Conservation (phyloP, 352 stramenopile genomes). For the Globisporangium heterothallicum region DNA sequence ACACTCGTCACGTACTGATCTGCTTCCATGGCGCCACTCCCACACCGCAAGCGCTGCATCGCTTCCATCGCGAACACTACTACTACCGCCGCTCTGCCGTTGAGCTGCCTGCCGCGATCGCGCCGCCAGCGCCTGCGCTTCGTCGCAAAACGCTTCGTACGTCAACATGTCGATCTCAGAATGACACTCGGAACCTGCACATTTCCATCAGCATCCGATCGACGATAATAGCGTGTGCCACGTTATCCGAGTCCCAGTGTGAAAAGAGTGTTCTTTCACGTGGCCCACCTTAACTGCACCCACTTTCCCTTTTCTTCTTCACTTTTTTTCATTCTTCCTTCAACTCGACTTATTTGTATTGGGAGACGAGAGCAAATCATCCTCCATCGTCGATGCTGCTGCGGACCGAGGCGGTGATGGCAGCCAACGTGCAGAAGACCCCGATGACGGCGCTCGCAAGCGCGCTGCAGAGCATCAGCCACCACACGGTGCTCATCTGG, state of each 20-base stretch:
- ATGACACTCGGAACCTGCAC: not conserved
- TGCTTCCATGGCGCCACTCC: constrained; percentile 53
- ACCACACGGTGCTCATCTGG: constrained; percentile 48
- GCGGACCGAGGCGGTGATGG: constrained; percentile 6
- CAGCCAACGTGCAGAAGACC: constrained; percentile 4
- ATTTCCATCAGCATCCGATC: too few relatives aligned
- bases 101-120: constrained; percentile 27
- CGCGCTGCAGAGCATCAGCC: constrained; percentile 17
- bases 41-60: constrained; percentile 23
- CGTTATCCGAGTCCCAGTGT: not conserved
- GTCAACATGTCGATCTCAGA: constrained; percentile 18
- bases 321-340: not conserved
- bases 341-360: too few relatives aligned
- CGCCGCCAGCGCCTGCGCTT: constrained; percentile 37
- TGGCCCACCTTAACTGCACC: constrained; percentile 3
- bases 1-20: constrained; percentile 25
- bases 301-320: not conserved
- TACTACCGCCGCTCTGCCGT: not conserved
- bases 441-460: not conserved
- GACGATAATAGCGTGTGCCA: constrained; percentile 5
- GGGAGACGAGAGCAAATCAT: too few relatives aligned
- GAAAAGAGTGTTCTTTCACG: constrained; percentile 7
- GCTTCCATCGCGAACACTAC: not conserved
- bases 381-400: too few relatives aligned
- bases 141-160: constrained; percentile 42